Evolutionary conservation across 306 rosid genomes (phyloP), one percentile per base, ranked within the genome.

Genomic region (Dryas alaskensis): DNA sequence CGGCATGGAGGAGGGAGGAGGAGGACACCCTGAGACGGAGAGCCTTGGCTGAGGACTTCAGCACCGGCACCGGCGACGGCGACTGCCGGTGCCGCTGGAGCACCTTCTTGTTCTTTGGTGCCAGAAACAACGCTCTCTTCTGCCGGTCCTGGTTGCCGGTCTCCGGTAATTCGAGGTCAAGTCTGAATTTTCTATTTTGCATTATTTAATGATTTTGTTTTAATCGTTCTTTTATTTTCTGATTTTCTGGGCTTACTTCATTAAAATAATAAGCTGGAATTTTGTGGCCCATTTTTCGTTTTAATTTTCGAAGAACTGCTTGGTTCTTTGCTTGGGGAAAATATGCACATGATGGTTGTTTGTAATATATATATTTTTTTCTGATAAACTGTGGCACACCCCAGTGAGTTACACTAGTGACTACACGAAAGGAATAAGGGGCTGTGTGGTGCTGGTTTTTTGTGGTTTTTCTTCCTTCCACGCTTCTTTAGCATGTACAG

Each of bases 61-160:
- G 83, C 53, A 88, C 43, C 6, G 31, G 31, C 31, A 8, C 70
- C 48, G 79, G 59, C 8, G 83, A 44, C 43, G 91, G 73, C 19
- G 85, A 86, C 50, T 72, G 69, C 45, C 75, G 55, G 44, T 87
- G 55, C 81, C 92, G 93, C 22, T 84, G 90, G 78, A 78, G 50
- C 60, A 86, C 93, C 53, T 95, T 85, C 39, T 77, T 95, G 70
- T 92, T 95, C 79, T 83, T 64, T 7, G 99, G 97, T 4, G 80
- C 79, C 17, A 63, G 87, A 45, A 82, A 87, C 19, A 87, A 90
- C 83, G 93, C 91, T 3, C 62, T 95, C 17, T 95, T 95, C 74
- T 88, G 90, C 78, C 87, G 99, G 2, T 90, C 95, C 0, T 95
- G 99, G 99, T 80, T 88, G 14, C 98, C 99, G 6, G 78, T 83